Percentiles rank a stretch among this genome's conserved stretches.
Evolutionary conservation across 2,329 filamentous ascomycete species (phyloP).

Genomic region (Colletotrichum melonis): DNA sequence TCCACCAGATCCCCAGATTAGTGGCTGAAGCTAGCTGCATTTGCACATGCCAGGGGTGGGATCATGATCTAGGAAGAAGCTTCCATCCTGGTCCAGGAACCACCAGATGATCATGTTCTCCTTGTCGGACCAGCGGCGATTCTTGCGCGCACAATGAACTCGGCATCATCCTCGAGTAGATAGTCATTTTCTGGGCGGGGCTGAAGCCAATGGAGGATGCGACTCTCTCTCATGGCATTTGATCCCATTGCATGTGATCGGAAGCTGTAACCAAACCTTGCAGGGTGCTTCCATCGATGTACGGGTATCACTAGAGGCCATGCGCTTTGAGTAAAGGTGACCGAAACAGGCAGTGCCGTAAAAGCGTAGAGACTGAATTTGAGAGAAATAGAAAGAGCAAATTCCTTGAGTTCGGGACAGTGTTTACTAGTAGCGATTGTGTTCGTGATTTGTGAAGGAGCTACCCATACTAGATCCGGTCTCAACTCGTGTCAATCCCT

Average conservation of each 20-base stretch:
- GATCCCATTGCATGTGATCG: neutral
- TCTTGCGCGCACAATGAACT: neutral
- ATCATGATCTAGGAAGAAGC: neutral
- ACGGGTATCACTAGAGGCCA: no score
- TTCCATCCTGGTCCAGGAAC: neutral
- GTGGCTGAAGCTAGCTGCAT: conserved; percentile 7
- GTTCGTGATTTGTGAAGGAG: no score
- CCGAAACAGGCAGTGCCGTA: neutral
- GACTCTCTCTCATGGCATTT: no score
- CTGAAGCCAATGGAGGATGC: neutral
- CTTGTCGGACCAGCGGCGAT: neutral
- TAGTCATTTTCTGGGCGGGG: neutral
- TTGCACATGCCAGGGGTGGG: conserved; percentile 30
- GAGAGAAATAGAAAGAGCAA: no score
- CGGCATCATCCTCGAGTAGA: neutral
- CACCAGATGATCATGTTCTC: neutral
- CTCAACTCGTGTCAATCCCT: no score
- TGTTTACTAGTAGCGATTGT: no score
- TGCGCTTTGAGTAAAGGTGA: no score
- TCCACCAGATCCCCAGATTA: conserved; percentile 11
- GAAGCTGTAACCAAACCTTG: neutral
- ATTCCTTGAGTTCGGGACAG: no score
- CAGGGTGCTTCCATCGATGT: neutral
- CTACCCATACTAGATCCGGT: no score
- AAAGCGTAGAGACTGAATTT: no score